Base-by-base conservation (phyloP, 768 basidiomycete species). In the Auriscalpium vulgare region DNA sequence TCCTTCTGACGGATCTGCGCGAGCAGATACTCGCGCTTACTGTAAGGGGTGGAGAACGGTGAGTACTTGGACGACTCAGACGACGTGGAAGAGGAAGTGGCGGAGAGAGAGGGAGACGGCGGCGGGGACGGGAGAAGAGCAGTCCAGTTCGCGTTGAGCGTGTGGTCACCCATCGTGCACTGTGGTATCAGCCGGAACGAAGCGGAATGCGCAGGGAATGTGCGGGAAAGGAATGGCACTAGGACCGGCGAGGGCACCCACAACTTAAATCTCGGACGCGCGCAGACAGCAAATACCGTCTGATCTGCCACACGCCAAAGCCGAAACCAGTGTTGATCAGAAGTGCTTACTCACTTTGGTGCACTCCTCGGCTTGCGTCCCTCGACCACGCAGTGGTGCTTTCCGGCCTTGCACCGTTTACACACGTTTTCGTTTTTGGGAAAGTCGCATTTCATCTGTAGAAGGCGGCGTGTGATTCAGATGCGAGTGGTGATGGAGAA, bases 1-100 rank as follows among this genome's bases (percentile, higher is more conserved):
- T 93, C 90, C 73, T 93, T 93, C 72, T 93, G 90, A 53, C 85
- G 80, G 60, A 93, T 85, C 67, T 92, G 88, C 5, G 88, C 87
- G 23, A 92, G 79, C 16, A 93, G 75, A 66, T 91, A 91, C 65
- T 92, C 91, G 56, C 89, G 82, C 74, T 91, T 91, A 66, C 90
- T 93, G 63, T 69, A 72, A 47, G 53, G 60, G 59, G 69, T 65
- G 5, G 34, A 37, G 1, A 44, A 65, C 50, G 8, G 65, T 61
- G 19, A 66, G 59, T 67, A 68, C 62, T 68, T 60, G 57, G 45
- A 47, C 6, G 58, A 53, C 16, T 56, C 34, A 19, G 48, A 44
- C 16, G 55, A 43, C 46, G 37, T 36, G 36, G 55, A 40, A 60
- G 65, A 62, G 68, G 67, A 63, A 71, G 63, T 61, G 67, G 54